Evolutionary conservation across 164 flowering plant genomes (phyloP).

Genomic region (Vitis labrusca): DNA sequence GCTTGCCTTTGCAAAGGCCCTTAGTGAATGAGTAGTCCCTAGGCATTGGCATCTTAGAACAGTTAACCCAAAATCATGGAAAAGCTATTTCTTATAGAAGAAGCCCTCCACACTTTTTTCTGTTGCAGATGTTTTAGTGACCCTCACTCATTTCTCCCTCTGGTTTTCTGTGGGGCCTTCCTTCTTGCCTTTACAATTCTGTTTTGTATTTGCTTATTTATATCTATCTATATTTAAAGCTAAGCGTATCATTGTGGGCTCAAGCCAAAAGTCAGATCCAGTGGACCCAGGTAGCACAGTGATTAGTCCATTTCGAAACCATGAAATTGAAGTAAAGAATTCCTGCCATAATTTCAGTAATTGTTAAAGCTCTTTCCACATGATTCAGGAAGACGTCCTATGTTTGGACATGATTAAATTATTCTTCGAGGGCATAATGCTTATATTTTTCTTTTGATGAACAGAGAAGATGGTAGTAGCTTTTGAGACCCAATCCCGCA

Average conservation of each 20-base stretch:
- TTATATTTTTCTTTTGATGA: too few relatives aligned
- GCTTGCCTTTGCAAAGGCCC: not conserved
- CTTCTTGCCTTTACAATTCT: not conserved
- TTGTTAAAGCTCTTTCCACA: not conserved
- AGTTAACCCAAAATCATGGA: constrained; percentile 4
- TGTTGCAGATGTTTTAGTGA: not conserved
- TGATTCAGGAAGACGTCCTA: not conserved
- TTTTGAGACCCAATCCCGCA: too few relatives aligned
- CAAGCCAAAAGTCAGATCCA: too few relatives aligned
- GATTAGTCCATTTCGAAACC: not conserved
- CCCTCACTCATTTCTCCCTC: not conserved
- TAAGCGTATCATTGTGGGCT: not conserved
- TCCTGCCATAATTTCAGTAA: not conserved
- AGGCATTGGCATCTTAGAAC: constrained; percentile 16
- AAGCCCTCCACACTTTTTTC: not conserved
- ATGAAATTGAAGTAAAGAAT: not conserved
- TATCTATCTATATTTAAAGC: not conserved
- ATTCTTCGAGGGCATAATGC: not conserved
- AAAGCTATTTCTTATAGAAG: not conserved
- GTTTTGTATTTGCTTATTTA: not conserved
- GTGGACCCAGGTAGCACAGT: not conserved
- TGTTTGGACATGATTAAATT: not conserved
- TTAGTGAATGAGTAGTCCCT: too few relatives aligned
- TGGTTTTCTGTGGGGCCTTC: not conserved
- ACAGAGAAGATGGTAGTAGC: too few relatives aligned